These are phyloP conservation scores for Starmerella stellata DNA, from an alignment of 805 yeast species.

Conservation along the genomic window DNA sequence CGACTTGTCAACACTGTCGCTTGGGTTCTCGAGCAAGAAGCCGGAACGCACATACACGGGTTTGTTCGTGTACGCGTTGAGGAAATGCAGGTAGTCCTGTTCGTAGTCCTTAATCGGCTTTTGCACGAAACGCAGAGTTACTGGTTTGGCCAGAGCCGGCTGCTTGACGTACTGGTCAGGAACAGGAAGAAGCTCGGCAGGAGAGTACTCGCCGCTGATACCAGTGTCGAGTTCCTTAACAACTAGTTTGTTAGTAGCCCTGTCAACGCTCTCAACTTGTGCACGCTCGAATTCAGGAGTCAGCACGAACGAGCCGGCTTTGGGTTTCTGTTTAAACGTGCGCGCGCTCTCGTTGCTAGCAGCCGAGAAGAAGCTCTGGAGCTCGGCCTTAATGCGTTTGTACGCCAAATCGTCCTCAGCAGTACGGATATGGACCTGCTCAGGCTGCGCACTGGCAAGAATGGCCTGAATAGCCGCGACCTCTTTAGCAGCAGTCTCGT, in stretches of 20 bases:
- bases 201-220: conserved; percentile 30
- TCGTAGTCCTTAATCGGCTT: conserved; percentile 46
- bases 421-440: conserved; percentile 16
- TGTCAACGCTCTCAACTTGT: conserved; percentile 30
- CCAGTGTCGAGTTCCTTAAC: conserved; percentile 51
- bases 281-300: conserved; percentile 40
- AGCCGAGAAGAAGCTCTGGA: conserved; percentile 19
- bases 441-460: conserved; percentile 19
- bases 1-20: conserved; percentile 37
- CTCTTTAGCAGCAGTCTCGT: conserved; percentile 12
- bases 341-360: conserved; percentile 20
- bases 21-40: conserved; percentile 38
- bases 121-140: conserved; percentile 32
- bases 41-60: conserved; percentile 34
- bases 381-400: conserved; percentile 15
- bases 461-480: conserved; percentile 12
- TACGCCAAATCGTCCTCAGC: conserved; percentile 11
- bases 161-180: conserved; percentile 43
- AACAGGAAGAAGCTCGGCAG: conserved; percentile 32
- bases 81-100: conserved; percentile 39
- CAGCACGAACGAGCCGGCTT: conserved; percentile 36
- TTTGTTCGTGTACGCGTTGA: conserved; percentile 34
- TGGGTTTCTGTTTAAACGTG: conserved; percentile 25
- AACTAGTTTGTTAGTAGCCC: conserved; percentile 23
- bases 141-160: conserved; percentile 10